phyloP scores from a whole-genome alignment of 164 flowering plant genomes.

The Chloranthus sessilifolius region DNA sequence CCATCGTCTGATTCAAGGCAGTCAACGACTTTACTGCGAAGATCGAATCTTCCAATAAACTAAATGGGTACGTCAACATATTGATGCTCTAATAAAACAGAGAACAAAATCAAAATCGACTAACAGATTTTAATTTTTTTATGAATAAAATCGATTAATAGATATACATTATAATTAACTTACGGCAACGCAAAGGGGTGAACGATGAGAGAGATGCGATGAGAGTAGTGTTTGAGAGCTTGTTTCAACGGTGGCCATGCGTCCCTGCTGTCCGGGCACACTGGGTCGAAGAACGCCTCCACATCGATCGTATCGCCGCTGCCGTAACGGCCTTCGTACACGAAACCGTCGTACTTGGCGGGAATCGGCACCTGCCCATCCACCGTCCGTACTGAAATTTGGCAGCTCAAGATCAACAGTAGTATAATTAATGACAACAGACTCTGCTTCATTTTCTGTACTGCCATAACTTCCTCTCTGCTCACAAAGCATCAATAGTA shows the following conservation, averaged over 20 bases:
- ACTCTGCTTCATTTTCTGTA: no score
- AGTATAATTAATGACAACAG: no score
- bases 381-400: no score
- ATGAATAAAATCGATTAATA: not conserved
- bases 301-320: constrained; percentile 32
- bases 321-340: constrained; percentile 28
- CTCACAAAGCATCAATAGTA: no score
- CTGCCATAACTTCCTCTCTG: no score
- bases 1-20: no score
- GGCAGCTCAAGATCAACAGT: no score
- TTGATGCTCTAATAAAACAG: not conserved
- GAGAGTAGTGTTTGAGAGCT: constrained; percentile 45
- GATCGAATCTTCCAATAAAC: not conserved
- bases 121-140: no score
- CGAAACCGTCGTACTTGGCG: constrained; percentile 63
- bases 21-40: no score
- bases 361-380: constrained; percentile 31
- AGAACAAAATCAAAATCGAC: not conserved
- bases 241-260: constrained; percentile 73
- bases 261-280: constrained; percentile 85
- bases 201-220: constrained; percentile 43
- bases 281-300: constrained; percentile 84
- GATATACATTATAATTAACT: constrained; percentile 15
- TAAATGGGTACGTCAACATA: not conserved
- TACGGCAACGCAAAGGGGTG: constrained; percentile 84